These are phyloP conservation scores for Plantago ovata DNA, from an alignment of 257 asterid genomes.

Conservation along the genomic window DNA sequence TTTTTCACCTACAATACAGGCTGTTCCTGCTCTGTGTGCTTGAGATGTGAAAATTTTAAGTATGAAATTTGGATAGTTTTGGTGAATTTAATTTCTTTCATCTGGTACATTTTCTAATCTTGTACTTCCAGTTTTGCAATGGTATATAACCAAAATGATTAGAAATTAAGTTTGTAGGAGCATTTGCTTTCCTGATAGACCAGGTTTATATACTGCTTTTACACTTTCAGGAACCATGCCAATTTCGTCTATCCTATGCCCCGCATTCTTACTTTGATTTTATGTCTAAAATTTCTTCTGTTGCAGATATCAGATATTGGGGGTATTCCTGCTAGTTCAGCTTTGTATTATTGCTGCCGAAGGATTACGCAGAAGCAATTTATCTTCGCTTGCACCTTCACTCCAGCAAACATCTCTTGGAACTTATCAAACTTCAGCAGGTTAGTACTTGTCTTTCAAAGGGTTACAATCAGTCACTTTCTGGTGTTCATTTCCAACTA, in stretches of 20 bases:
- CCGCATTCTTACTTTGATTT: background rate
- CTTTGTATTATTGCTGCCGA: constrained; percentile 90
- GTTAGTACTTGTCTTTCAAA: constrained; percentile 31
- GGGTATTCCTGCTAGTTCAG: constrained; percentile 94
- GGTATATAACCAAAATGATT: background rate
- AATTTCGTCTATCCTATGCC: background rate
- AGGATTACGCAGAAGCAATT: constrained; percentile 79
- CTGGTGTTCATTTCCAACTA: background rate
- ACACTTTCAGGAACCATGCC: background rate
- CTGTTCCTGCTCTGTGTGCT: background rate
- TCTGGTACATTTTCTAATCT: background rate
- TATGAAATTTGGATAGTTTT: background rate
- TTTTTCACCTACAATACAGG: background rate
- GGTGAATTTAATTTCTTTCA: background rate
- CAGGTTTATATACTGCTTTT: constrained; percentile 6
- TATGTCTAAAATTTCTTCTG: constrained; percentile 13
- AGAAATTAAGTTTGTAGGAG: constrained; percentile 10
- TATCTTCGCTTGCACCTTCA: constrained; percentile 75
- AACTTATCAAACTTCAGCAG: constrained; percentile 66
- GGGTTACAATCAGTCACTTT: background rate
- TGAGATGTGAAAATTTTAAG: background rate
- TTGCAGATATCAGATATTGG: constrained; percentile 94
- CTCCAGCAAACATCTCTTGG: constrained; percentile 72
- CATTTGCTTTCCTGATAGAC: constrained; percentile 1
- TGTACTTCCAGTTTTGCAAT: background rate